phyloP scores from a whole-genome alignment of 257 asterid genomes.

The Penstemon newberryi region DNA sequence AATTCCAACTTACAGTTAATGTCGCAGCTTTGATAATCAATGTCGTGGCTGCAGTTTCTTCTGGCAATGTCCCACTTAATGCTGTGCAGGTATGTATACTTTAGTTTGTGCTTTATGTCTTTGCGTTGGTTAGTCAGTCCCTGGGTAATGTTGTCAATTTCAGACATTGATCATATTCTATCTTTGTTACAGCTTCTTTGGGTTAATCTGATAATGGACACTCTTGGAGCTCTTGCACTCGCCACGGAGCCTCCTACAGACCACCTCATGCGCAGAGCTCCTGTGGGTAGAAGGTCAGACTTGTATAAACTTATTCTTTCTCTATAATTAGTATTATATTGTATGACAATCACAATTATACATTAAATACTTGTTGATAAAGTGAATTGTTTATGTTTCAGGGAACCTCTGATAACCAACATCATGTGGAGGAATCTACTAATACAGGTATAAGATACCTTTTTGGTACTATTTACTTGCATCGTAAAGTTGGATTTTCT shows the following conservation, averaged over 20 bases:
- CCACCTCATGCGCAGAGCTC: slow-evolving; percentile 80
- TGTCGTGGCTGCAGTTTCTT: slow-evolving; percentile 82
- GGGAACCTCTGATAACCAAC: slow-evolving; percentile 94
- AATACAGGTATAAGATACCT: slow-evolving; percentile 58
- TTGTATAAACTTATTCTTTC: neutral
- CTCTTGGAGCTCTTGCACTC: slow-evolving; percentile 92
- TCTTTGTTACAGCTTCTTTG: slow-evolving; percentile 73
- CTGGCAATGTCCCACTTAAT: slow-evolving; percentile 85
- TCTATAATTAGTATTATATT: slow-evolving; percentile 8
- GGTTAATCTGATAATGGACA: slow-evolving; percentile 95
- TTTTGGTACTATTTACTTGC: slow-evolving; percentile 23
- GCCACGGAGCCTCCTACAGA: slow-evolving; percentile 95
- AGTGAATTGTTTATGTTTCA: slow-evolving; percentile 31
- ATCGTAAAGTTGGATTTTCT: neutral
- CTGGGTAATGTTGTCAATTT: neutral
- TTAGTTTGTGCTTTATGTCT: neutral
- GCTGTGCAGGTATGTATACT: slow-evolving; percentile 76
- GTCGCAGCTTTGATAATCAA: slow-evolving; percentile 86
- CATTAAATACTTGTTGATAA: slow-evolving; percentile 17
- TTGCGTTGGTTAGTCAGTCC: neutral
- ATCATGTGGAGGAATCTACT: slow-evolving; percentile 93
- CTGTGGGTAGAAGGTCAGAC: slow-evolving; percentile 90
- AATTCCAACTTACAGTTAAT: slow-evolving; percentile 87
- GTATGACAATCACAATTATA: slow-evolving; percentile 1
- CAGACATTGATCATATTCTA: neutral